Percentiles rank a stretch among this genome's conserved stretches.
These are phyloP conservation scores for Phytophthora tentaculata DNA, from an alignment of 352 stramenopile species.

Conservation along the genomic window DNA sequence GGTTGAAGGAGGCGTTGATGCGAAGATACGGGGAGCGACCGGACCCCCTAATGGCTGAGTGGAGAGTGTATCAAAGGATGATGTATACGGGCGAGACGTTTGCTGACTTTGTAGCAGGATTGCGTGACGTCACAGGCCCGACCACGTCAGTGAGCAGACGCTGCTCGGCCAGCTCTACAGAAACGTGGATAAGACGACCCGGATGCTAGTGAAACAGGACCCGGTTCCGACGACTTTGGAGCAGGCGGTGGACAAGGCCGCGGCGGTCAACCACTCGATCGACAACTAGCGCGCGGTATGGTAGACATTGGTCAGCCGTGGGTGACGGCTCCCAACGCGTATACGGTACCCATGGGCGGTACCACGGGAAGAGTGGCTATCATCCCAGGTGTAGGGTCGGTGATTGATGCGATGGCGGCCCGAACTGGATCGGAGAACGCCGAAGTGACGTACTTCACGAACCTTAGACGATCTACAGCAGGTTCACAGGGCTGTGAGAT, in stretches of 20 bases:
- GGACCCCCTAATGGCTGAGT: neutral
- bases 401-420: too few species aligned
- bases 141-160: neutral
- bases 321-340: neutral
- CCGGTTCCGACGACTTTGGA: neutral
- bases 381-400: neutral
- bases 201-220: neutral
- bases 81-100: neutral
- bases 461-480: too few species aligned
- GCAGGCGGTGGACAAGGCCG: slow-evolving; percentile 6
- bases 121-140: neutral
- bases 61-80: neutral
- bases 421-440: too few species aligned
- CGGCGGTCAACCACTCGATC: neutral
- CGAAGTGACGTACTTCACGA: too few species aligned
- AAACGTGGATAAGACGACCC: neutral
- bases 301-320: slow-evolving; percentile 8
- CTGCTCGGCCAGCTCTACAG: slow-evolving; percentile 10
- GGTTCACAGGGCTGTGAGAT: too few species aligned
- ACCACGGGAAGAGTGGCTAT: neutral
- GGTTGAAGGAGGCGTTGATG: neutral
- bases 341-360: neutral
- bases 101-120: slow-evolving; percentile 6
- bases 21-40: neutral
- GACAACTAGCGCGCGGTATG: slow-evolving; percentile 3